Percentiles rank a stretch among this genome's conserved stretches.
phyloP scores from a whole-genome alignment of 306 rosid genomes.

The Dalbergia oliveri region DNA sequence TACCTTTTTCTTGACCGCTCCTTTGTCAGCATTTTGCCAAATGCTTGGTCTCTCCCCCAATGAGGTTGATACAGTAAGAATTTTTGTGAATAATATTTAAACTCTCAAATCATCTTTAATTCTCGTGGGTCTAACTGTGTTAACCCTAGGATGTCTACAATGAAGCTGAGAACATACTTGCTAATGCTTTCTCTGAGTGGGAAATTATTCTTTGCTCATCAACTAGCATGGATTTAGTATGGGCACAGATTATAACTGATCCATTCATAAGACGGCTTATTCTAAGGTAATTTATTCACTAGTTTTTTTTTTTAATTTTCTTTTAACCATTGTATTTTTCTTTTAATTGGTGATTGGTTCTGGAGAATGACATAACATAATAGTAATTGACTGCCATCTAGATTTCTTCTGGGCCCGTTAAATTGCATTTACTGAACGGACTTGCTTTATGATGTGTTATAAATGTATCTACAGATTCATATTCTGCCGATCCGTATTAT shows the following conservation, averaged over 20 bases:
- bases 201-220: constrained; percentile 84
- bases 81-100: neutral
- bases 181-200: constrained; percentile 86
- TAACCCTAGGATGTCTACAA: constrained; percentile 69
- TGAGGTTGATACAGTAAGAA: constrained; percentile 72
- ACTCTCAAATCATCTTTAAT: constrained; percentile 31
- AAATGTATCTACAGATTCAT: constrained; percentile 78
- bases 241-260: constrained; percentile 93
- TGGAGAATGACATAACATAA: constrained; percentile 3
- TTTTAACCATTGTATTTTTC: neutral
- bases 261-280: constrained; percentile 90
- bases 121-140: constrained; percentile 46
- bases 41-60: constrained; percentile 70
- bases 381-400: constrained; percentile 21
- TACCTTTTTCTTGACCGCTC: constrained; percentile 94
- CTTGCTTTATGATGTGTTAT: constrained; percentile 31
- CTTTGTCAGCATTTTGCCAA: constrained; percentile 89
- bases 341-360: constrained; percentile 29
- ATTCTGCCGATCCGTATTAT: constrained; percentile 85
- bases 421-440: constrained; percentile 35
- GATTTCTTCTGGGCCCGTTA: neutral
- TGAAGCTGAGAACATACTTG: constrained; percentile 82
- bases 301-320: constrained; percentile 8
- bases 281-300: constrained; percentile 66
- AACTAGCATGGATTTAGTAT: constrained; percentile 80